Base-by-base conservation (phyloP, 192 early-diverging fungal genomes). In the Coemansia sp. region DNA sequence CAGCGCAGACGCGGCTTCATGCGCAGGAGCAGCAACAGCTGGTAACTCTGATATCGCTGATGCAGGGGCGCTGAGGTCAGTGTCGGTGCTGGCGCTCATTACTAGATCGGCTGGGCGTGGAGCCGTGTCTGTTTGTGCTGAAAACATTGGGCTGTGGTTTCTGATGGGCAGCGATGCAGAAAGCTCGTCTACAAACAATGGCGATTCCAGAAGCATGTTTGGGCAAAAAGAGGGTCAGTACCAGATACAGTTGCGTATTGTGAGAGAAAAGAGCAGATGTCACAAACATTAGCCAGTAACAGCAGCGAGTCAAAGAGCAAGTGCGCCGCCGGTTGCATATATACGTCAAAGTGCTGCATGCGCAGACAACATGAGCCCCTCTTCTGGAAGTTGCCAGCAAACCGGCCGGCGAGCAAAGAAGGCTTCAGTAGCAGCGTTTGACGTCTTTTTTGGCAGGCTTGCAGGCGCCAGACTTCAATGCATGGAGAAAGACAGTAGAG, bases 161-260 rank as follows among this genome's bases (percentile, higher is more conserved):
- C 61, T 9, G 41, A 45, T 24, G 29, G 60, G 25, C 9, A 67
- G 65, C 35, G 61, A 32, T 12, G 54, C 35, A n/a, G 47, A 55
- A 15, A 59, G 32, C 41, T 70, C 41, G 50, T 67, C 65, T 62
- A 52, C 29, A 70, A 55, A 54, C 69, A 59, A 56, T 38, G 57
- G 32, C n/a, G 35, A 22, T 49, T 65, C 63, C 38, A 65, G 43
- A 49, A 71, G 23, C 62, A 59, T 53, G 35, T 37, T 23, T 14
- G 58, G 38, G 37, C 10, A 56, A 32, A 8, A 25, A 29, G 11
- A 55, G 51, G 21, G 27, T 45, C 14, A 45, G 41, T 45, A 45
- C 15, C 41, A 45, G 41, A 45, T 45, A n/a, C 41, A n/a, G 15
- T 49, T 12, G 19, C 15, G 29, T 52, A 35, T 15, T 12, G 8